Base-by-base conservation (phyloP, 2,329 filamentous ascomycete species). In the Acrocalymma vagum region DNA sequence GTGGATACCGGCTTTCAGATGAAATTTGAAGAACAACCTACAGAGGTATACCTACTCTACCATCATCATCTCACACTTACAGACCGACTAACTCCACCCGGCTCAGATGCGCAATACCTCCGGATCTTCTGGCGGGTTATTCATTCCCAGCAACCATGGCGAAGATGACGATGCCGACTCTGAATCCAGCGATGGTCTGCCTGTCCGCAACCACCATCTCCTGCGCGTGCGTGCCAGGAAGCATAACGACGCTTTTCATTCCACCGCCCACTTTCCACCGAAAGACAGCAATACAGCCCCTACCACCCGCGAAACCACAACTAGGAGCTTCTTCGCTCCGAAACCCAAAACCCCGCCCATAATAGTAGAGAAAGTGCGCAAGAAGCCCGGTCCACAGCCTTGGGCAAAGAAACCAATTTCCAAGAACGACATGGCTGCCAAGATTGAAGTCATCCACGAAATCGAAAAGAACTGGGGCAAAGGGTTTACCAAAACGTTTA, bases 381-480 rank as follows among this genome's bases (percentile, higher is more conserved):
- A 55, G 41, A 60, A 51, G 32, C 48, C 55, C 10, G 45, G 54
- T 15, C 53, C 53, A 4, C 47, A 41, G n/a, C 36, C 54, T 2
- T 41, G 27, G 22, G 33, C 41, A 4, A 24, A 55, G 8, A 54
- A 56, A 17, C 55, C 58, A 4, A 43, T 62, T 28, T 41, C 38
- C 24, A 64, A 65, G 32, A 62, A 63, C 29, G 62, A 65, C 26
- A 42, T 57, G 30, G 30, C 29, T 1, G 58, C 57, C 3, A 65
- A 64, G 40, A 48, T 43, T 15, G 47, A 50, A 9, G 37, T 65
- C 0, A 58, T 65, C 21, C 41, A 37, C 7, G 53, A 62, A 33
- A 63, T 67, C 16, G 53, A 65, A 34, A 11, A 30, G 18, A 45
- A 36, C 38, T 67, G 63, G 63, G 62, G 63, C 10, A 53, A 52